Evolutionary conservation across 2,329 filamentous ascomycete species (phyloP), one percentile per base, ranked within the genome.

Genomic region (Nannizzia gypsea): DNA sequence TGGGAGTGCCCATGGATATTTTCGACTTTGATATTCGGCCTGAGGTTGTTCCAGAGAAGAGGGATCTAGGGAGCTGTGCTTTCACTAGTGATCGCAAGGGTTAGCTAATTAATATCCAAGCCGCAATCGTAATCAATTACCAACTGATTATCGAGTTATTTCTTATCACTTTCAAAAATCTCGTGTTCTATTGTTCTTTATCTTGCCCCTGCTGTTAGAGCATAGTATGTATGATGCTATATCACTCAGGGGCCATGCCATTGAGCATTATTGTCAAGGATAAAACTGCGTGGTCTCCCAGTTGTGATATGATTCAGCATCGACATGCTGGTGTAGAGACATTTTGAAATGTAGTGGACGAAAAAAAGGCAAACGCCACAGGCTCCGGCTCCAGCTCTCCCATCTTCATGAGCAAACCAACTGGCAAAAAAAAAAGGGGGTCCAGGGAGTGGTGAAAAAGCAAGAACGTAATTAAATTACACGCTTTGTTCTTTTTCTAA

Each of bases 1-100:
- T 96, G 61, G 90, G 90, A 0, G 70, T 96, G 59, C 91, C 91
- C 0, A 89, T 95, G 79, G 91, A 96, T 74, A 95, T 96, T 58
- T 96, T 96, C 67, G 89, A 93, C 69, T 95, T 96, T 73, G 90
- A 96, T 70, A 92, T 96, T 65, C 82, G 84, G 54, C 89, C 90
- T 0, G 79, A 80, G 60, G 78, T 77, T 3, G 78, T 80, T 5
- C 82, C 81, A 2, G 76, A 81, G 69, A 83, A 83, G 76, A 72
- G 78, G 60, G 84, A 90, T 69, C 80, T 90, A 81, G 88, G 87
- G 1, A 76, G 70, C 44, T 93, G 89, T 71, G 88, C 88, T 1
- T 87, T 83, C 70, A 74, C 76, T 3, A 79, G 75, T 42, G 26
- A 22, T 28, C 48, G 22, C 42, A 46, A 46, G 42, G 42, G 6